Base-by-base conservation (phyloP, 1,284 basidiomycete genomes). In the Austroboletus niveus region DNA sequence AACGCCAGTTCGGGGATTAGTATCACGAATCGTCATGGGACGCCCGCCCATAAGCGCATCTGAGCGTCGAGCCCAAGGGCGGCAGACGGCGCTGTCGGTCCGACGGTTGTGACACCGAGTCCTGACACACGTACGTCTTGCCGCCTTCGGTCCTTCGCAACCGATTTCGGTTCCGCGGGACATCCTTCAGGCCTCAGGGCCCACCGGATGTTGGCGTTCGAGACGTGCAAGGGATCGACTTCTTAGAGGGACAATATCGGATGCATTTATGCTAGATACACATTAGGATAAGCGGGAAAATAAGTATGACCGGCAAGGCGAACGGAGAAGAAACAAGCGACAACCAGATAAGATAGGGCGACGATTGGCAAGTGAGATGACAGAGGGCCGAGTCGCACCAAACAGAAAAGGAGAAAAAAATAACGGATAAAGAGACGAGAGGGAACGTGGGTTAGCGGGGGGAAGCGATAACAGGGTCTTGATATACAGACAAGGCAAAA, bases 231-330 rank as follows among this genome's bases (percentile, higher is more conserved):
- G 27, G 27, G 8, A 31, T 31, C 10, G 30, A 31, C 30, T 11
- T 31, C 35, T 36, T 4, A 14, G 35, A 41, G 24, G 9, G 24
- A 27, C 32, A 41, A 60, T 40, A 49, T 44, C 31, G 30, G 38
- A 41, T 45, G 59, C 42, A 58, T 59, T 36, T 59, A 62, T 17
- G 58, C 47, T 54, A 55, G 47, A 31, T 60, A 62, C 55, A 59
- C 39, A 58, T 62, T 48, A 62, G 10, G 53, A 36, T 43, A 31
- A 31, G 30, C 22, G 40, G 27, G 12, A 14, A 24, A n/a, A 57
- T 48, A 54, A 30, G 51, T 27, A 32, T 31, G 38, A 20, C 2
- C 10, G 10, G n/a, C 31, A 27, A 42, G 42, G 45, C 3, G 14
- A 32, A 17, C 2, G 4, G 20, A 29, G 27, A 15, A 17, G n/a